Evolutionary conservation across 208 protist genomes (phyloP), one percentile per base, ranked within the genome.

Genomic region (Blechomonas ayalai): DNA sequence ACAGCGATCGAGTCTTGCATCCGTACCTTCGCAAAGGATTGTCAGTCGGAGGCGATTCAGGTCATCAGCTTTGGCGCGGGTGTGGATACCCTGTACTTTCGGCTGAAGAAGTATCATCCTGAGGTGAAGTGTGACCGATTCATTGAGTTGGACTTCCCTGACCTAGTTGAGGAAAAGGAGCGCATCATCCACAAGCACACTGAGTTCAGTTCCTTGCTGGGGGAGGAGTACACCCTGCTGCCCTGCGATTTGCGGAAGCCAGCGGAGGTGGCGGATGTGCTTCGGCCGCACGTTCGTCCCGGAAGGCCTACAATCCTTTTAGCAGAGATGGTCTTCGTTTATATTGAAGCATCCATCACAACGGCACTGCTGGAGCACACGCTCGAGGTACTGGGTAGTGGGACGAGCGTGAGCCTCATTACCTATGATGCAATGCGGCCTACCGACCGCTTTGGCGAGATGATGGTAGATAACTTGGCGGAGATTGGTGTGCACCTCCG

Each of bases 271-370:
- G 56, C 50, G 10, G 56, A 52, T 18, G 29, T 67, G 4, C 52
- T 95, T 18, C 79, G 73, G 52, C 39, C 57, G 24, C 55, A 71
- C 51, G 43, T 78, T 13, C 36, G 51, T 10, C 56, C 51, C 16
- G 64, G 62, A 27, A 31, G 72, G 9, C 86, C 86, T 2, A 95
- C 86, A 2, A 65, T 95, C 20, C 42, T 95, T 18, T 48, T 95
- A 6, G 86, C 82, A 5, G 86, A 95, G 53, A 90, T 90, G 79
- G 80, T 95, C 4, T 90, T 95, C 57, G 82, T 95, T 2, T 95
- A 95, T 60, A 73, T 95, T 44, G 77, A 89, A 26, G 73, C 66
- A 16, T 34, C 47, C 22, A 58, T 79, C 45, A 82, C 77, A 0
- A 84, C 82, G 27, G 55, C 62, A 19, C 68, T 94, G 13, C 64